A percentile compares a stretch with the other conserved stretches of the same genome.
phyloP scores from a whole-genome alignment of 78 protist species.

The Guillardia theta region DNA sequence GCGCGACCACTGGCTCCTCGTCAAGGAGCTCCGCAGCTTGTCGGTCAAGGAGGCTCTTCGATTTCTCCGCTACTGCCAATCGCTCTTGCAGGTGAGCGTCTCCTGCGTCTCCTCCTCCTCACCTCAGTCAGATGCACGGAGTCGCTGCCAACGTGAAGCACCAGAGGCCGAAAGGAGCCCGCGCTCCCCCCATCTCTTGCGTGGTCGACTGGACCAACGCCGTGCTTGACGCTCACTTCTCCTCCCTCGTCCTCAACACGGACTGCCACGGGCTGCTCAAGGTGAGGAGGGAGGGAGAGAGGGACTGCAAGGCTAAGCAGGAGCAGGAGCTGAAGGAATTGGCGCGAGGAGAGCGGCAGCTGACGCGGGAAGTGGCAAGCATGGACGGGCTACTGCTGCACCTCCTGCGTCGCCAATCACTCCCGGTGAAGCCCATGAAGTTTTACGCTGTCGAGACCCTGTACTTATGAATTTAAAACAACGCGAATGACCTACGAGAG shows the following conservation, averaged over 20 bases:
- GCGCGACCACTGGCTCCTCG: constrained; percentile 1
- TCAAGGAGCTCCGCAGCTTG: not conserved
- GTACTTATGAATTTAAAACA: too few species aligned
- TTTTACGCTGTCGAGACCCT: too few species aligned
- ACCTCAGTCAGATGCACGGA: not conserved
- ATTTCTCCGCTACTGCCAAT: constrained; percentile 30
- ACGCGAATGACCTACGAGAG: too few species aligned
- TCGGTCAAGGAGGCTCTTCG: not conserved
- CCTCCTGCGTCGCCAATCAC: too few species aligned
- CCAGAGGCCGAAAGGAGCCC: not conserved
- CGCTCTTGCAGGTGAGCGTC: not conserved
- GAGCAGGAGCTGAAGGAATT: not conserved
- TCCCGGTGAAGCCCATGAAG: too few species aligned
- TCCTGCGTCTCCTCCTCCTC: not conserved
- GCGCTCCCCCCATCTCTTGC: not conserved
- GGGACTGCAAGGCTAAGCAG: too few species aligned
- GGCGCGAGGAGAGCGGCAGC: not conserved
- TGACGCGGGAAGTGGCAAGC: not conserved
- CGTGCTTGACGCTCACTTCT: not conserved
- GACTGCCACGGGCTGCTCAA: not conserved
- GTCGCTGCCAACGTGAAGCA: not conserved
- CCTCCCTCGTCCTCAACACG: not conserved
- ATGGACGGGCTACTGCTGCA: constrained; percentile 4
- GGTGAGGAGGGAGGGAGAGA: too few species aligned
- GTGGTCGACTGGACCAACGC: not conserved